Conservation (phyloP, 1,284 basidiomycete species). For the Apiotrichum siamense region DNA sequence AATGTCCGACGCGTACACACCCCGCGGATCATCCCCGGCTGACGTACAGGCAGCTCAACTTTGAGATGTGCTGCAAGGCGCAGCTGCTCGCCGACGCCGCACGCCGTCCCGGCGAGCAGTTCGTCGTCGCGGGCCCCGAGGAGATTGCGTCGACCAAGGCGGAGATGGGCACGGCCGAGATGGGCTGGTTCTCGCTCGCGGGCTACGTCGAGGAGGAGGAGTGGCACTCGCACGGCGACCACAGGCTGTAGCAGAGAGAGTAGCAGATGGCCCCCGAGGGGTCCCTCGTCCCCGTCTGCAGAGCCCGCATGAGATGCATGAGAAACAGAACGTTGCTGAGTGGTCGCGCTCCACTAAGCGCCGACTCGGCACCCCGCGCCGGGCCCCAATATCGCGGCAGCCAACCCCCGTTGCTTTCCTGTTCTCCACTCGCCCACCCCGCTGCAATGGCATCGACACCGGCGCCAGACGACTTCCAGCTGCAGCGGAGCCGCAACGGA, state of each 20-base stretch:
- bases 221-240: conserved; percentile 29
- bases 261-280: too few species aligned
- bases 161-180: conserved; percentile 38
- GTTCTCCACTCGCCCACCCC: not conserved
- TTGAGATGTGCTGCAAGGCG: conserved; percentile 39
- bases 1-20: too few species aligned
- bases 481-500: conserved; percentile 24
- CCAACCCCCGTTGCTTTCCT: not conserved
- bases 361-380: too few species aligned
- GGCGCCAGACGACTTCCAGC: conserved; percentile 7
- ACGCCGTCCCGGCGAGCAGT: conserved; percentile 20
- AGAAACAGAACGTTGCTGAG: too few species aligned
- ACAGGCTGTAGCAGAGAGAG: conserved; percentile 31
- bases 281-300: too few species aligned
- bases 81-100: conserved; percentile 40
- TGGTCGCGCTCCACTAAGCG: too few species aligned
- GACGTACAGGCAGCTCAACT: conserved; percentile 33
- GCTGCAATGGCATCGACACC: not conserved
- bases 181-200: conserved; percentile 40
- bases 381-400: too few species aligned
- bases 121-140: conserved; percentile 27
- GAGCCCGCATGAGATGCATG: too few species aligned
- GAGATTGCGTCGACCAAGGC: conserved; percentile 32
- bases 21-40: not conserved
- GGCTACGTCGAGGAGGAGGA: conserved; percentile 40